Percentiles rank a stretch among this genome's conserved stretches.
phyloP scores from a whole-genome alignment of 2,329 filamentous ascomycete genomes.

The Ophiocordyceps australis region DNA sequence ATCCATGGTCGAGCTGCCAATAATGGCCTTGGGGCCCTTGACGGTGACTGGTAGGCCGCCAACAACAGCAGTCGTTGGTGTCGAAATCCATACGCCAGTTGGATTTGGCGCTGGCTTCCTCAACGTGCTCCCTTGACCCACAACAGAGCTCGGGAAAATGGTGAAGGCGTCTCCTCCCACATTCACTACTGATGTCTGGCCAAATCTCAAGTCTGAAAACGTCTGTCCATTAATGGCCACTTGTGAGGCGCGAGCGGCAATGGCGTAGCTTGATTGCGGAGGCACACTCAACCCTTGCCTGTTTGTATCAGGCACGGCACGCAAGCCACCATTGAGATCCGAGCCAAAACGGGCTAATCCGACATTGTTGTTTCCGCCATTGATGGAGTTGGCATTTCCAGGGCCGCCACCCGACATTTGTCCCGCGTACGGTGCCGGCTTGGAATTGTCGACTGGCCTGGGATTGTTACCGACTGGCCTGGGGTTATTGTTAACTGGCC shows the following conservation, averaged over 20 bases:
- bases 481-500: too few species aligned
- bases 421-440: too few species aligned
- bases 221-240: constrained; percentile 30
- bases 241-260: constrained; percentile 23
- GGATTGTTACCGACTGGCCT: too few species aligned
- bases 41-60: constrained; percentile 21
- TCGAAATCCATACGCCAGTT: constrained; percentile 11
- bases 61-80: constrained; percentile 18
- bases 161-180: constrained; percentile 24
- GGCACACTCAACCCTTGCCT: too few species aligned
- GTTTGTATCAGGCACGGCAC: too few species aligned
- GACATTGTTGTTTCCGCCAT: too few species aligned
- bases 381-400: too few species aligned
- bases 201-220: constrained; percentile 17
- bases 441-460: too few species aligned
- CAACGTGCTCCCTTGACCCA: constrained; percentile 25
- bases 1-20: constrained; percentile 23
- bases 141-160: constrained; percentile 25
- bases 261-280: constrained; percentile 13
- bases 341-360: too few species aligned
- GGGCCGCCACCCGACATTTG: too few species aligned
- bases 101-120: constrained; percentile 17
- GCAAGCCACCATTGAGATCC: too few species aligned
- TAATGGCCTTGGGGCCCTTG: constrained; percentile 18
- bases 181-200: constrained; percentile 21